Percentiles rank a stretch among this genome's conserved stretches.
Evolutionary conservation across 176 grass and related monocot species (phyloP).

Genomic region (bread wheat (Triticum aestivum)): DNA sequence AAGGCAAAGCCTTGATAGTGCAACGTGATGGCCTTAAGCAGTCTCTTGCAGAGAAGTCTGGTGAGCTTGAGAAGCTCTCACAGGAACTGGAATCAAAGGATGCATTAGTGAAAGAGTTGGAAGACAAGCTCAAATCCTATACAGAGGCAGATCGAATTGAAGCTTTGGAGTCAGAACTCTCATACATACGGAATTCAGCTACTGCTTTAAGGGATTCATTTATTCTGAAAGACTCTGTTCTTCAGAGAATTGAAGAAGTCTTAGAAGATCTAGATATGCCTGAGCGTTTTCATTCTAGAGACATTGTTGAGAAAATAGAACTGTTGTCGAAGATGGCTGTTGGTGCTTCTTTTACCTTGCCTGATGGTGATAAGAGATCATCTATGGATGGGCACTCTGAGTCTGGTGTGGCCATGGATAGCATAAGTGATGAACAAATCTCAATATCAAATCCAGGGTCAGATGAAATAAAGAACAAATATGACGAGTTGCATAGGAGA

Average conservation of each 20-base stretch:
- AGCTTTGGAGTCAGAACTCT: constrained; percentile 95
- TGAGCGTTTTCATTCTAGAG: constrained; percentile 87
- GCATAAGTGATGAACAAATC: constrained; percentile 53
- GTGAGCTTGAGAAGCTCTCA: constrained; percentile 71
- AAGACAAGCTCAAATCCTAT: constrained; percentile 83
- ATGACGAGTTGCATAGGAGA: constrained; percentile 72
- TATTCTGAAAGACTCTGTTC: constrained; percentile 89
- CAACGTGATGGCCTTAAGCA: constrained; percentile 94
- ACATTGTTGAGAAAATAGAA: constrained; percentile 92
- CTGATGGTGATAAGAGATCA: constrained; percentile 49
- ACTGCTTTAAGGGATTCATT: constrained; percentile 97
- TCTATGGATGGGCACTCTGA: constrained; percentile 52
- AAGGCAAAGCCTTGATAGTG: constrained; percentile 92
- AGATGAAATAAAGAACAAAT: constrained; percentile 73
- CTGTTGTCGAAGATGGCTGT: constrained; percentile 76
- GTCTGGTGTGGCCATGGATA: constrained; percentile 37
- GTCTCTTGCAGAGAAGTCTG: constrained; percentile 75
- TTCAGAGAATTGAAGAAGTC: constrained; percentile 97
- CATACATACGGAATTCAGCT: constrained; percentile 89
- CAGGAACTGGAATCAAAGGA: constrained; percentile 67
- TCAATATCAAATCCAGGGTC: constrained; percentile 44
- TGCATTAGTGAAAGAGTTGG: constrained; percentile 62
- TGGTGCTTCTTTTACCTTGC: constrained; percentile 44
- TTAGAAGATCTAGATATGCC: constrained; percentile 97
- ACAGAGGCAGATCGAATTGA: constrained; percentile 91